Percentiles rank a stretch among this genome's conserved stretches.
Conservation (phyloP, 352 stramenopile species). For the Pythium guiyangense region DNA sequence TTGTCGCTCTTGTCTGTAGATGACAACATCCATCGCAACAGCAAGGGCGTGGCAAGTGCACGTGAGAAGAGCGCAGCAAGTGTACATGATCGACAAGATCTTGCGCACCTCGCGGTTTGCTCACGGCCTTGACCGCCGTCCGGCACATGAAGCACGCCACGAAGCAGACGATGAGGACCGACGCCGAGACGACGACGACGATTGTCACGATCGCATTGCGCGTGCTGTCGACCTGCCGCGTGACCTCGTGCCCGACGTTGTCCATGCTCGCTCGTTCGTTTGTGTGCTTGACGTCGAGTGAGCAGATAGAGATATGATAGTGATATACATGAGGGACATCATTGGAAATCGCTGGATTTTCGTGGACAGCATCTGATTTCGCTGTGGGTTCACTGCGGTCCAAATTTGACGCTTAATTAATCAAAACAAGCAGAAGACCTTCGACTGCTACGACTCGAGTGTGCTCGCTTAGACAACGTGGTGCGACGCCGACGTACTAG, state of each 20-base stretch:
- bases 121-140: neutral
- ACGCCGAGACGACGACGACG: neutral
- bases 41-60: neutral
- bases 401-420: neutral
- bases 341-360: too few relatives aligned
- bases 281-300: neutral
- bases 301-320: too few relatives aligned
- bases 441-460: neutral
- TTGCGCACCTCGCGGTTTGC: neutral
- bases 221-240: conserved; percentile 3
- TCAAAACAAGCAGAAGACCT: neutral
- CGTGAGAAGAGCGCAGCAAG: neutral
- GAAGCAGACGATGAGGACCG: neutral
- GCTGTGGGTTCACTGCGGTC: too few relatives aligned
- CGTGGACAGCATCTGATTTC: too few relatives aligned
- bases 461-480: neutral
- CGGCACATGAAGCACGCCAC: conserved; percentile 1
- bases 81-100: too few relatives aligned
- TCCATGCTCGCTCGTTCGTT: neutral
- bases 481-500: neutral
- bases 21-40: neutral
- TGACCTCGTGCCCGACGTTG: neutral
- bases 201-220: conserved; percentile 2
- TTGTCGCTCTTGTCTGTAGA: neutral
- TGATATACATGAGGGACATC: too few relatives aligned